A percentile compares a stretch with the other conserved stretches of the same genome.
Evolutionary conservation across 2,329 filamentous ascomycete species (phyloP).

Genomic region (Aspergillus ibericus): DNA sequence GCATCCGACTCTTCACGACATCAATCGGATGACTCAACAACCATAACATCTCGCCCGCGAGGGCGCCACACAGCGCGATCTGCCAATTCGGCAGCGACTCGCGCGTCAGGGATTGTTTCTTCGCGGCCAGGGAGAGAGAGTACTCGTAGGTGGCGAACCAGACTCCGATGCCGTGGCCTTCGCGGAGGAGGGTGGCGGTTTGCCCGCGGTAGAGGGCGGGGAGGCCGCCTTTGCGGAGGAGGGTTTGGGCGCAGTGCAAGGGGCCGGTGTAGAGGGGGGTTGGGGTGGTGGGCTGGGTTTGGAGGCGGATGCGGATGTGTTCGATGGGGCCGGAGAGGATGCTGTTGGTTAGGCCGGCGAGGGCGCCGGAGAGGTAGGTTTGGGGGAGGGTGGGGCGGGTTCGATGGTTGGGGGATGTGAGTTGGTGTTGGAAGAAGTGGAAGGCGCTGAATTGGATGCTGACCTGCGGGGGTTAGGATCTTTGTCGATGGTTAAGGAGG

Average conservation of each 20-base stretch:
- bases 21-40: slow-evolving; percentile 88
- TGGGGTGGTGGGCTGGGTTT: slow-evolving; percentile 82
- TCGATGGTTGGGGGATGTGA: slow-evolving; percentile 17
- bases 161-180: slow-evolving; percentile 87
- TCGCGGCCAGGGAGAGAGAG: slow-evolving; percentile 84
- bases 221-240: slow-evolving; percentile 64
- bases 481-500: not conserved
- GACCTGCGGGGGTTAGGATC: slow-evolving; percentile 34
- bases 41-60: slow-evolving; percentile 91
- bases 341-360: slow-evolving; percentile 84
- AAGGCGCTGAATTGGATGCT: slow-evolving; percentile 94
- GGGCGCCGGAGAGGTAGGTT: slow-evolving; percentile 84
- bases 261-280: slow-evolving; percentile 77
- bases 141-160: slow-evolving; percentile 75
- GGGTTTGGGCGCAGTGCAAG: slow-evolving; percentile 80
- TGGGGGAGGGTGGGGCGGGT: slow-evolving; percentile 70
- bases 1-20: slow-evolving; percentile 98
- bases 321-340: slow-evolving; percentile 85
- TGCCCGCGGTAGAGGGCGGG: slow-evolving; percentile 81
- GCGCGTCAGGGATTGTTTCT: slow-evolving; percentile 69
- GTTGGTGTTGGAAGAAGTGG: slow-evolving; percentile 72
- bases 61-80: slow-evolving; percentile 84
- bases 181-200: slow-evolving; percentile 77
- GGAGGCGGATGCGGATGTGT: slow-evolving; percentile 88
- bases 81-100: slow-evolving; percentile 76